phyloP scores from a whole-genome alignment of 148 eudicot genomes.

The Polygonum aviculare region DNA sequence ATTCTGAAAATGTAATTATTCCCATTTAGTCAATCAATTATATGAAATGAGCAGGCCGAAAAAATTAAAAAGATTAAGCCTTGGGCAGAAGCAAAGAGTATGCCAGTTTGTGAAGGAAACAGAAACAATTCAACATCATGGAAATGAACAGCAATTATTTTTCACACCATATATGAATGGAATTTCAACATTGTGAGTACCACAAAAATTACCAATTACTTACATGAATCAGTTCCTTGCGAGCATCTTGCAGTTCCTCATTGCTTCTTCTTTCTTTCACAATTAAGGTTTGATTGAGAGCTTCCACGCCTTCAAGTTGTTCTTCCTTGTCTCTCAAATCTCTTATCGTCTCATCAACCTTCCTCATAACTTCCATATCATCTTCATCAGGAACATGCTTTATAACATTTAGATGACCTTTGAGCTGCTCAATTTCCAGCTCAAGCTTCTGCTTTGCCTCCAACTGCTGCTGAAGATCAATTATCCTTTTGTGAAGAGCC shows the following conservation, averaged over 20 bases:
- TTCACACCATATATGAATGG: not conserved
- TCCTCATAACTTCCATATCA: constrained; percentile 61
- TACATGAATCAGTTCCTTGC: constrained; percentile 82
- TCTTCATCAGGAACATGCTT: constrained; percentile 74
- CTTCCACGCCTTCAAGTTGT: constrained; percentile 52
- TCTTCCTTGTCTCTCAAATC: constrained; percentile 72
- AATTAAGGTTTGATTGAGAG: constrained; percentile 70
- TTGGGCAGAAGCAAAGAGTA: not conserved
- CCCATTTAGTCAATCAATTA: not conserved
- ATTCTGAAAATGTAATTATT: not conserved
- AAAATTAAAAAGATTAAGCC: not conserved
- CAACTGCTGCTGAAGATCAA: constrained; percentile 64
- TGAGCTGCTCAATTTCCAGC: constrained; percentile 70
- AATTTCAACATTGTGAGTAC: not conserved
- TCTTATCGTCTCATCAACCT: constrained; percentile 49
- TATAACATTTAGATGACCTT: constrained; percentile 63
- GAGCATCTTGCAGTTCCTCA: constrained; percentile 88
- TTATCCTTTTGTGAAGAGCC: constrained; percentile 53
- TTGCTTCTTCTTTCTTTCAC: constrained; percentile 80
- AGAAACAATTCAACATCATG: not conserved
- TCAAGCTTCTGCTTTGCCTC: constrained; percentile 82
- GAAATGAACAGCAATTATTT: not conserved
- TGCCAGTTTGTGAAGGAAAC: not conserved
- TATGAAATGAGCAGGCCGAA: not conserved
- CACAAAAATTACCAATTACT: constrained; percentile 14